Evolutionary conservation across 345 rosid genomes (phyloP), one percentile per base, ranked within the genome.

Genomic region (Lepidium aucheri): DNA sequence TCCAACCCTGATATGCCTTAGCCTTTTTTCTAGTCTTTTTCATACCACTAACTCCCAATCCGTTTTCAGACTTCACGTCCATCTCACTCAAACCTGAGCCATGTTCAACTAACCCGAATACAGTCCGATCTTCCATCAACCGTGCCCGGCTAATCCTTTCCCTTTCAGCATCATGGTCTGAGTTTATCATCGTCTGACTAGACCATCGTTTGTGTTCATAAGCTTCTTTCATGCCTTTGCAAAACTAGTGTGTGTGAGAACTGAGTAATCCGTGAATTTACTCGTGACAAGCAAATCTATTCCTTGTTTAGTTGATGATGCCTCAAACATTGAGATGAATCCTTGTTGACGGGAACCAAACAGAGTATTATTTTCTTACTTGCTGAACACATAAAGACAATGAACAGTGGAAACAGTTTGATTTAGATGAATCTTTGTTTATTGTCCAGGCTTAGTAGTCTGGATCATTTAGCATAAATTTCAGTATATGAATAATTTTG

Each of bases 151-250:
- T n/a, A n/a, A n/a, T n/a, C n/a, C n/a, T n/a, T n/a, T n/a, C n/a
- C n/a, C n/a, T n/a, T n/a, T n/a, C n/a, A n/a, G n/a, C n/a, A n/a
- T n/a, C n/a, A n/a, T n/a, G n/a, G n/a, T n/a, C n/a, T n/a, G n/a
- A n/a, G n/a, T n/a, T n/a, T n/a, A n/a, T n/a, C n/a, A n/a, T n/a
- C n/a, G n/a, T n/a, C n/a, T n/a, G n/a, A n/a, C n/a, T n/a, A n/a
- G n/a, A n/a, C n/a, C n/a, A n/a, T n/a, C n/a, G 16, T 44, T 71
- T 71, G n/a, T 63, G 14, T 51, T 54, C 57, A 8, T 45, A 28
- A 71, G 42, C 58, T 35, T 8, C 45, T 2, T 67, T n/a, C 18
- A n/a, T 8, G 42, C 30, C 9, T 34, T 56, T 42, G 69, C 70
- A 26, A 26, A 26, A 26, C 30, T 26, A 26, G 30, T 4, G 30